These are phyloP conservation scores for Platanthera zijinensis DNA, from an alignment of 106 monocot genomes.

Conservation along the genomic window DNA sequence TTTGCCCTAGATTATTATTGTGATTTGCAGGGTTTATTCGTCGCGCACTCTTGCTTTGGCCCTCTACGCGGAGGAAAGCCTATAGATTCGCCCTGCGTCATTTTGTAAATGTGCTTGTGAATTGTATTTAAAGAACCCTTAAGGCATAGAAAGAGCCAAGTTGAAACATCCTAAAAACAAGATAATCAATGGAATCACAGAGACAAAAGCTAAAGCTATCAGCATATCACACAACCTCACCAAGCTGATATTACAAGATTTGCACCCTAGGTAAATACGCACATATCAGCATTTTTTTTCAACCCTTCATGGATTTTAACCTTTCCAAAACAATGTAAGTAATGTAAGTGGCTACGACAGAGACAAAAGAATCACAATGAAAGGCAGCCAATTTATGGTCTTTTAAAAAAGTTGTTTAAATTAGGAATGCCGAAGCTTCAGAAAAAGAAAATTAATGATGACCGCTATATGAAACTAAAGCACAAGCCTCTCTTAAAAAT, in stretches of 20 bases:
- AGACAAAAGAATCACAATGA: background rate
- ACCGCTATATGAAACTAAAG: background rate
- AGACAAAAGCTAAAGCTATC: background rate
- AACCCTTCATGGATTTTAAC: background rate
- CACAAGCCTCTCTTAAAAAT: background rate
- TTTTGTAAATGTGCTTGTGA: too few species aligned
- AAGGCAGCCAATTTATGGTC: background rate
- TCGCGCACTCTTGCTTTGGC: too few species aligned
- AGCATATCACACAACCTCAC: background rate
- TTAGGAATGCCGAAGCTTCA: background rate
- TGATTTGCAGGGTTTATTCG: too few species aligned
- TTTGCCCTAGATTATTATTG: too few species aligned
- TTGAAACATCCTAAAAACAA: too few species aligned
- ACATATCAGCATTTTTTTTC: background rate
- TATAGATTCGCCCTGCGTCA: too few species aligned
- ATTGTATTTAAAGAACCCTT: too few species aligned
- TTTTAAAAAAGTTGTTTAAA: background rate
- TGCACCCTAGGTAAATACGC: background rate
- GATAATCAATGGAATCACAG: too few species aligned
- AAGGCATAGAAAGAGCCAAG: too few species aligned
- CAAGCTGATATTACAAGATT: background rate
- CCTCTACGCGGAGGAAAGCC: too few species aligned
- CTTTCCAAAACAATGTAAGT: background rate
- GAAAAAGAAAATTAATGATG: background rate
- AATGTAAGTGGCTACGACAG: background rate